These are phyloP conservation scores for Hypoxylon subgilvum DNA, from an alignment of 495 filamentous ascomycete species.

Conservation along the genomic window DNA sequence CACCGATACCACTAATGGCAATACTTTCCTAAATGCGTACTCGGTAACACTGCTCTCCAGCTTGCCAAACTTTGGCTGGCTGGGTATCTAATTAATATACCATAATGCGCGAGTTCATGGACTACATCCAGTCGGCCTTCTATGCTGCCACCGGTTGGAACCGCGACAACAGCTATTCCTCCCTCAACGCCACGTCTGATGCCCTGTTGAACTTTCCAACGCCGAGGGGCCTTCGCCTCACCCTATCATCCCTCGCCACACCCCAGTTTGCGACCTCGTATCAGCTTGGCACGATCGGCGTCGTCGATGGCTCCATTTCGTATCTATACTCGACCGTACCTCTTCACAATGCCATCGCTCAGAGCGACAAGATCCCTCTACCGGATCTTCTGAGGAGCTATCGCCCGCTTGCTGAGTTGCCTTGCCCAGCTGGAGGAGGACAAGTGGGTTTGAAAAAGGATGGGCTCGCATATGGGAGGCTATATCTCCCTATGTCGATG, in stretches of 20 bases:
- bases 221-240: slow-evolving; percentile 77
- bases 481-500: slow-evolving; percentile 83
- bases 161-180: slow-evolving; percentile 88
- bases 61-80: slow-evolving; percentile 25
- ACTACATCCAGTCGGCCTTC: slow-evolving; percentile 93
- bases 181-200: slow-evolving; percentile 83
- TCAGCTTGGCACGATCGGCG: slow-evolving; percentile 77
- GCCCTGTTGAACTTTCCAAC: slow-evolving; percentile 84
- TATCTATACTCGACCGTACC: slow-evolving; percentile 88
- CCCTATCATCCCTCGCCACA: slow-evolving; percentile 87
- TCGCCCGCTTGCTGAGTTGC: slow-evolving; percentile 49
- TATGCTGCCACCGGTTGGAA: slow-evolving; percentile 87
- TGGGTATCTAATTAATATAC: slow-evolving; percentile 66
- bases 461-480: slow-evolving; percentile 82
- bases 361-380: slow-evolving; percentile 54
- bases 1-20: too few species aligned
- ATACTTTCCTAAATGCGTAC: slow-evolving; percentile 14
- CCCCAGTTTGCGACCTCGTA: slow-evolving; percentile 92
- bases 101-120: slow-evolving; percentile 97
- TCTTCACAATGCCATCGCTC: slow-evolving; percentile 57
- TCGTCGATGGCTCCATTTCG: slow-evolving; percentile 89
- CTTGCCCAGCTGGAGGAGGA: slow-evolving; percentile 28
- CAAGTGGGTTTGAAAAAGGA: slow-evolving; percentile 40
- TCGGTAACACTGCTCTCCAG: slow-evolving; percentile 27
- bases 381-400: slow-evolving; percentile 56